These are phyloP conservation scores for Gracilaria domingensis DNA, from an alignment of 23 red algal species.

Conservation along the genomic window DNA sequence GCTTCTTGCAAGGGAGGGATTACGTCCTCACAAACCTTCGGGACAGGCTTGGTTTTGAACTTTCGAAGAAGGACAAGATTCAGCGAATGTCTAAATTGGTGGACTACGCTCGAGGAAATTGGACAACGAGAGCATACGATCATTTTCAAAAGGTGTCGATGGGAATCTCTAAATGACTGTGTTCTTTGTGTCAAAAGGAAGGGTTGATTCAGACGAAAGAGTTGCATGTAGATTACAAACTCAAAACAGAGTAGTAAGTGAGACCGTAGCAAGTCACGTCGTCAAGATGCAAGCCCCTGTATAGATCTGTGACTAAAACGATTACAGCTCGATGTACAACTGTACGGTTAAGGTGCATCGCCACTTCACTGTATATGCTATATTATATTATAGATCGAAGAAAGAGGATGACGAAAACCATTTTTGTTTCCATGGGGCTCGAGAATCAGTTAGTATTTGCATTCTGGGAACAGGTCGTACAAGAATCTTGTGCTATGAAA, in stretches of 20 bases:
- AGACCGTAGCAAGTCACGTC: neutral
- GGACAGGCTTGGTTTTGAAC: conserved; percentile 80
- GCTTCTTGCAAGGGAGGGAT: conserved; percentile 95
- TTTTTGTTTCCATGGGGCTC: too few species aligned
- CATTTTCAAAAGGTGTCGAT: conserved; percentile 83
- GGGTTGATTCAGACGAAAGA: neutral
- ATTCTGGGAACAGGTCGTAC: too few species aligned
- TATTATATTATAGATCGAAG: neutral
- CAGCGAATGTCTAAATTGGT: conserved; percentile 79
- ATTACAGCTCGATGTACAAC: neutral
- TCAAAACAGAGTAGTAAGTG: neutral
- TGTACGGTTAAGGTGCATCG: neutral
- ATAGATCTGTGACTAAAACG: neutral
- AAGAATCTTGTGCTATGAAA: too few species aligned
- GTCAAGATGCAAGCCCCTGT: conserved; percentile 9
- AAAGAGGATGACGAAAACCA: too few species aligned
- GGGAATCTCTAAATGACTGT: conserved; percentile 60
- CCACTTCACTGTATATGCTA: neutral
- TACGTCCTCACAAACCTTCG: conserved; percentile 82
- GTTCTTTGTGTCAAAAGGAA: neutral
- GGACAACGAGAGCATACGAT: conserved; percentile 93
- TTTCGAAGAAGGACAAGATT: conserved; percentile 75
- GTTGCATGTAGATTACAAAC: conserved; percentile 17
- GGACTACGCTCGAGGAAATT: conserved; percentile 79
- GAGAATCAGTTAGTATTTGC: too few species aligned